Base-by-base conservation (phyloP, 2,329 filamentous ascomycete species). In the Sporothrix schenckii region DNA sequence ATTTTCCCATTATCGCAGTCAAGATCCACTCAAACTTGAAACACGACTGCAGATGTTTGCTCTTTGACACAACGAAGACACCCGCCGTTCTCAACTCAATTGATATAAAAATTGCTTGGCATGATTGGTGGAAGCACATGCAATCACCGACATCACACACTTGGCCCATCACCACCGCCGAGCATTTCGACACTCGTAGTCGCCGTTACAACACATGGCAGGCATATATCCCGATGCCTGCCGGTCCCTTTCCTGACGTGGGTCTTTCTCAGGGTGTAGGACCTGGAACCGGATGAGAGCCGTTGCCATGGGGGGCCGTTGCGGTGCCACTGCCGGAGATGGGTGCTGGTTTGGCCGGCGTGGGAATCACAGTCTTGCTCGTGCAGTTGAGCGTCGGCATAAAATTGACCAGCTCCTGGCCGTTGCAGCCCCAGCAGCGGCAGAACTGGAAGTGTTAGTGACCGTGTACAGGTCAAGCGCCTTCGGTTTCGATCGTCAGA, bases 391-490 rank as follows among this genome's bases (percentile, higher is more conserved):
- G 69, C 13, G 21, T 56, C 50, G 69, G 61, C 60, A 70, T 70
- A 60, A 70, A 66, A 21, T 39, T 34, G n/a, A 50, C 53, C 39
- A 66, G 53, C 61, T 70, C 39, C 21, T 50, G 49, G 50, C 69
- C 69, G 44, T 70, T 70, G 69, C 69, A 70, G 39, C 69, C 68
- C 58, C 60, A 70, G 50, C 68, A 69, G 47, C 58, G 49, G 50
- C 68, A 69, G 68, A 69, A 69, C 68, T 69, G 65, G 13, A n/a
- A 1, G 14, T 19, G 30, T 56, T 10, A 44, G 41, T 44, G 13
- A 30, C 27, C 27, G 27, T 30, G 27, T 30, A 30, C 27, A 30
- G 27, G 27, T 5, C 27, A 30, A 2, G 27, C 27, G 27, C 27
- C 27, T 30, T 30, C 27, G 27, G 2, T 30, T 30, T 30, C 27